phyloP scores from a whole-genome alignment of 2,329 filamentous ascomycete species.

The Berkeleyomyces basicola region DNA sequence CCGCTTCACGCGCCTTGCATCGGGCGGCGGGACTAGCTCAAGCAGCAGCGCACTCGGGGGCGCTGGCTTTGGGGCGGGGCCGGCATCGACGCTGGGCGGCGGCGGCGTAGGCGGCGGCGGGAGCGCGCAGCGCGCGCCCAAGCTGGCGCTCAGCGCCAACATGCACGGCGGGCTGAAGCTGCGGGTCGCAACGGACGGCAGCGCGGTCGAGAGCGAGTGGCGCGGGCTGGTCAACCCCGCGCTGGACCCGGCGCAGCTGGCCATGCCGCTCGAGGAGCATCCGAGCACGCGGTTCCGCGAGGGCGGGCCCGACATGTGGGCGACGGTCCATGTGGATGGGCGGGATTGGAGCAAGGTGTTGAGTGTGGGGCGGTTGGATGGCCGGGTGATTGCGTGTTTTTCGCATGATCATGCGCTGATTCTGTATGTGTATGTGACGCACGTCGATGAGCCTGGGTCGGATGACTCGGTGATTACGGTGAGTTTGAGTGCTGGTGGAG shows the following conservation, averaged over 20 bases:
- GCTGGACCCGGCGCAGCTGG: constrained; percentile 61
- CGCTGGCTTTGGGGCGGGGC: not conserved
- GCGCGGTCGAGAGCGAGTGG: constrained; percentile 78
- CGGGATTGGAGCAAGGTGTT: constrained; percentile 91
- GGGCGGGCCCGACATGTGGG: constrained; percentile 68
- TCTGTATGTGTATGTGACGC: constrained; percentile 64
- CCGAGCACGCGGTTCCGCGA: constrained; percentile 66
- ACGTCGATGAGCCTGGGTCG: constrained; percentile 46
- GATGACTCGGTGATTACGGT: constrained; percentile 66
- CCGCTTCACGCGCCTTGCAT: constrained; percentile 76
- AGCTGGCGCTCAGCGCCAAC: constrained; percentile 77
- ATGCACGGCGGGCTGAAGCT: constrained; percentile 81
- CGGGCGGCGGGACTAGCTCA: constrained; percentile 23
- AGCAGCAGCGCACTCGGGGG: not conserved
- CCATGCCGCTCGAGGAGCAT: constrained; percentile 57
- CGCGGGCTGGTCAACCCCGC: constrained; percentile 72
- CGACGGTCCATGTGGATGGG: constrained; percentile 78
- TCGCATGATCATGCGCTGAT: constrained; percentile 66
- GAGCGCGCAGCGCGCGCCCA: constrained; percentile 30
- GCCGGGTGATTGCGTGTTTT: constrained; percentile 84
- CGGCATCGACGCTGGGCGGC: constrained; percentile 12
- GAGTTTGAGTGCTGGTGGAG: constrained; percentile 19
- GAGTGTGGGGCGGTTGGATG: constrained; percentile 77
- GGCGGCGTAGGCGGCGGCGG: constrained; percentile 15
- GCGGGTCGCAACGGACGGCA: constrained; percentile 63